Conservation (phyloP, 2,329 filamentous ascomycete species). For the Shiraia sp. region DNA sequence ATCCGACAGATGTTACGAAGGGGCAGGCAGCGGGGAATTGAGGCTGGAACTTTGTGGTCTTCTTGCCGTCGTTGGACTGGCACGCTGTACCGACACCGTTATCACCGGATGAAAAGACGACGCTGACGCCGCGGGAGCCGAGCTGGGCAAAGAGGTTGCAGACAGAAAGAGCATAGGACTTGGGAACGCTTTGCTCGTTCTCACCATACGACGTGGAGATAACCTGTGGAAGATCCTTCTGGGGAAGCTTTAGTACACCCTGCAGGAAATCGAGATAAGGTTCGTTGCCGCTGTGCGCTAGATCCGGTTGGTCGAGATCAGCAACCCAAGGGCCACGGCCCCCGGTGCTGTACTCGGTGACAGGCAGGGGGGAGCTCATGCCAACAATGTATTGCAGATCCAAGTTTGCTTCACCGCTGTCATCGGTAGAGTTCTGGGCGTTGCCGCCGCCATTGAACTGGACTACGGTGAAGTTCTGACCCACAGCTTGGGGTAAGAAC, state of each 20-base stretch:
- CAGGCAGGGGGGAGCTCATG: slow-evolving; percentile 57
- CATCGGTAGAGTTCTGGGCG: slow-evolving; percentile 22
- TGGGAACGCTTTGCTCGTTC: slow-evolving; percentile 65
- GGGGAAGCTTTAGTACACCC: slow-evolving; percentile 58
- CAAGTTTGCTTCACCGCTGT: slow-evolving; percentile 61
- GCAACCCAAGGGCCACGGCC: slow-evolving; percentile 59
- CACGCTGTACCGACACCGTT: slow-evolving; percentile 59
- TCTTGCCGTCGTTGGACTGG: slow-evolving; percentile 60
- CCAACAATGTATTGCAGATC: slow-evolving; percentile 64
- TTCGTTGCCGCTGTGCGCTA: slow-evolving; percentile 61
- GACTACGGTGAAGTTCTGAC: slow-evolving; percentile 51
- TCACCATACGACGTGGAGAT: slow-evolving; percentile 70
- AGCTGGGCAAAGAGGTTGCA: slow-evolving; percentile 68
- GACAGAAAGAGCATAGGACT: slow-evolving; percentile 63
- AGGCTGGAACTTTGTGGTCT: slow-evolving; percentile 60
- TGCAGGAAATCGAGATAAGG: slow-evolving; percentile 67
- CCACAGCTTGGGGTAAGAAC: slow-evolving; percentile 41
- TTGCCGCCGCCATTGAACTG: slow-evolving; percentile 30
- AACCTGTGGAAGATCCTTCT: slow-evolving; percentile 59
- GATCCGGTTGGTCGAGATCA: slow-evolving; percentile 48
- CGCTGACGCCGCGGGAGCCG: slow-evolving; percentile 65
- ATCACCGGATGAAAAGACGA: slow-evolving; percentile 67
- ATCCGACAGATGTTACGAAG: slow-evolving; percentile 69
- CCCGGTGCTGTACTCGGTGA: slow-evolving; percentile 62
- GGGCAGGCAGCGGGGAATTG: slow-evolving; percentile 69